Base-by-base conservation (phyloP, 345 rosid genomes). In the Syzygium oleosum region DNA sequence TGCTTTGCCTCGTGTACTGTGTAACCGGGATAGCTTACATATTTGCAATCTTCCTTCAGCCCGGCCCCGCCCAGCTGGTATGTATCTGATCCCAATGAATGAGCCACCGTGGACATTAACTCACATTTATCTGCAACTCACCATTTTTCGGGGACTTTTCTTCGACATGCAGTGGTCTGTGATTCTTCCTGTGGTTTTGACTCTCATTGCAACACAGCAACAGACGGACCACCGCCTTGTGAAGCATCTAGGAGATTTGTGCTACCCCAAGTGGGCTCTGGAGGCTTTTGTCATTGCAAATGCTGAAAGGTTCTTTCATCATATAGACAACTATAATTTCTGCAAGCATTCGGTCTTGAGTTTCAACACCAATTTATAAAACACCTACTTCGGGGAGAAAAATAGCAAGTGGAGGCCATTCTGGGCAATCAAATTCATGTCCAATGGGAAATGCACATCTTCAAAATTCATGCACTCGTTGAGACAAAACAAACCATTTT, bases 51-150 rank as follows among this genome's bases (percentile, higher is more conserved):
- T 88, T 90, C 89, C 91, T 95, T 21, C 93, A 90, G 73, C 92
- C 99, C 31, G 90, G 95, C 87, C 94, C 96, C 53, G 99, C 98
- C 46, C 97, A 96, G 92, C 87, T 97, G 99, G 99, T 97, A 89
- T 51, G 91, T 88, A 29, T 49, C 55, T 52, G 56, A 56, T 51
- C 58, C 88, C 87, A 77, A 85, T 49, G 43, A 27, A 41, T 14
- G n/a, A 27, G 23, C 52, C 73, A 34, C 59, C n/a, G 14, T 73
- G 83, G 49, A 84, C 52, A 51, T 49, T 46, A 27, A 84, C 53
- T 27, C 38, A 10, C 49, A 12, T 73, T 22, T 22, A 73, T 73
- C 49, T 73, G 84, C 41, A 12, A 51, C 41, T 84, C 88, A 85
- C 84, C 49, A n/a, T 63, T 84, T 53, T 19, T 11, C 54, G 22